Percentiles rank a stretch among this genome's conserved stretches.
These are phyloP conservation scores for barrel medic (Medicago truncatula) DNA, from an alignment of 306 rosid genomes.

Conservation along the genomic window DNA sequence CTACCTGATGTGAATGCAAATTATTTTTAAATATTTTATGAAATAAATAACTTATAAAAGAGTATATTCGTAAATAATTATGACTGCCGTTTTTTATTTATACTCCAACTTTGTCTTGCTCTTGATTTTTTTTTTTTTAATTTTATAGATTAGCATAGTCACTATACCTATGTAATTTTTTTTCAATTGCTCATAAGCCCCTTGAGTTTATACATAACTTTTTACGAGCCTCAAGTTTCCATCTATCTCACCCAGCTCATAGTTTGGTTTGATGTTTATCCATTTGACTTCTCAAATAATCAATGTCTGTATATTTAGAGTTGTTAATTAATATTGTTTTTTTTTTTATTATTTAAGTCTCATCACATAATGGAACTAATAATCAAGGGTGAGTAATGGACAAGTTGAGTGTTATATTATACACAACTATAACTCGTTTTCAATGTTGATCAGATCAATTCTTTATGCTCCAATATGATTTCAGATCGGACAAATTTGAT, in stretches of 20 bases:
- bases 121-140: neutral
- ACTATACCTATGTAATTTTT: constrained; percentile 22
- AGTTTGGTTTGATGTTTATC: neutral
- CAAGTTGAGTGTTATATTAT: neutral
- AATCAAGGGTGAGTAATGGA: too few relatives aligned
- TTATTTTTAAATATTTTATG: neutral
- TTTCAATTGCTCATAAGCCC: neutral
- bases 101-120: neutral
- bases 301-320: neutral
- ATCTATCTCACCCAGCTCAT: neutral
- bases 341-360: neutral
- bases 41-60: neutral
- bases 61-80: constrained; percentile 10
- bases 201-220: neutral
- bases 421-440: neutral
- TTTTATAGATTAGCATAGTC: neutral
- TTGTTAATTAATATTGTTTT: neutral
- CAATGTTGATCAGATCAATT: neutral
- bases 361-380: neutral
- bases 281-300: neutral
- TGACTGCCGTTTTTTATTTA: constrained; percentile 18
- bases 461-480: too few relatives aligned
- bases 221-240: neutral
- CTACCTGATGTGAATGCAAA: constrained; percentile 12
- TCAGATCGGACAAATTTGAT: too few relatives aligned